Percentiles rank a stretch among this genome's conserved stretches.
Conservation (phyloP, 2,329 filamentous ascomycete genomes). For the Podosphaera xanthii region DNA sequence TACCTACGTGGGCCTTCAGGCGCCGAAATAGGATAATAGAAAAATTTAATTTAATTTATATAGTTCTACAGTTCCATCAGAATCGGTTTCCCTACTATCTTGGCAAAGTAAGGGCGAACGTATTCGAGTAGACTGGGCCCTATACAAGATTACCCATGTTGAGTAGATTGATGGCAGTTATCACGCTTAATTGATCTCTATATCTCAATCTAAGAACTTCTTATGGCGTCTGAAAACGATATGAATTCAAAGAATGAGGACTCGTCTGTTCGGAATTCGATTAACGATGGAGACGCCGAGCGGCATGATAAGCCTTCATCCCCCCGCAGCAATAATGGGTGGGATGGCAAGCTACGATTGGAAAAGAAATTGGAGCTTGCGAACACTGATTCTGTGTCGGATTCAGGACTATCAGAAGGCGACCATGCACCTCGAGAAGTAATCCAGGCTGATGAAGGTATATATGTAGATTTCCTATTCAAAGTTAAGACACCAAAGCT, state of each 20-base stretch:
- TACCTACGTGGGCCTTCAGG: no score
- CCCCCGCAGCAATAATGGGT: slow-evolving; percentile 39
- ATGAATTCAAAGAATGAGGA: not conserved
- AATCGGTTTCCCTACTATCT: no score
- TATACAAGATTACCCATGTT: no score
- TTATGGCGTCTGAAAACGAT: no score
- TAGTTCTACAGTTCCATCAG: no score
- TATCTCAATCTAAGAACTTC: no score
- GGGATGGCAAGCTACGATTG: slow-evolving; percentile 66
- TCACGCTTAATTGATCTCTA: no score
- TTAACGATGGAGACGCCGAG: slow-evolving; percentile 9
- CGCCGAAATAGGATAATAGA: no score
- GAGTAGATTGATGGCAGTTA: no score
- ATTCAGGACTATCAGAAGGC: slow-evolving; percentile 66
- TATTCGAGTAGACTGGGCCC: no score
- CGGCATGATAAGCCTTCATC: slow-evolving; percentile 12
- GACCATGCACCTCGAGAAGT: slow-evolving; percentile 47
- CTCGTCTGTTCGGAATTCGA: slow-evolving; percentile 7
- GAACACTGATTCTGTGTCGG: slow-evolving; percentile 64
- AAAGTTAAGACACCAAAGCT: not conserved
- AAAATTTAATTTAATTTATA: no score
- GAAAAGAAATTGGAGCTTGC: slow-evolving; percentile 43
- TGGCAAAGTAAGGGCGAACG: no score
- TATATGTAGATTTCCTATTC: not conserved
- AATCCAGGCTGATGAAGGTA: slow-evolving; percentile 66